Conservation (phyloP, 208 protist species). For the Phytomonas sp. region DNA sequence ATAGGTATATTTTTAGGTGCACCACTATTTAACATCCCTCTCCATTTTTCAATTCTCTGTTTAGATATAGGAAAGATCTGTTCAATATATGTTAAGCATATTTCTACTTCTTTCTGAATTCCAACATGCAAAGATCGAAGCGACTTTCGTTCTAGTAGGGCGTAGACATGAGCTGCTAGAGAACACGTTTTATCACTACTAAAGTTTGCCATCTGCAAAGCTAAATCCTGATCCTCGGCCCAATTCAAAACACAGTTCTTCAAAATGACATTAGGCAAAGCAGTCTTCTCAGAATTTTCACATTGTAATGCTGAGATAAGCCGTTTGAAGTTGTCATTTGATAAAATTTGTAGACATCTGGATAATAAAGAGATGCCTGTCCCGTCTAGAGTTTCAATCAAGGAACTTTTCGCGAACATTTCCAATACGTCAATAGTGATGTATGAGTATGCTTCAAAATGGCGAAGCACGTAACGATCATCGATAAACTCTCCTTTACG, state of each 20-base stretch:
- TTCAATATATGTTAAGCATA: conserved; percentile 17
- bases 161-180: conserved; percentile 23
- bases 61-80: conserved; percentile 19
- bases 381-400: conserved; percentile 45
- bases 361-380: conserved; percentile 31
- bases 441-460: conserved; percentile 67
- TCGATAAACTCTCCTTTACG: conserved; percentile 16
- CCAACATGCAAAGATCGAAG: not conserved
- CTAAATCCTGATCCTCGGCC: conserved; percentile 8
- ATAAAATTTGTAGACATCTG: conserved; percentile 16
- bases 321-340: not conserved
- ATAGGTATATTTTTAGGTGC: not conserved
- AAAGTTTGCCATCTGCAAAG: conserved; percentile 19
- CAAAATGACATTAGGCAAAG: not conserved
- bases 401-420: conserved; percentile 53
- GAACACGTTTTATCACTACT: conserved; percentile 17
- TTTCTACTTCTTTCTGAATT: conserved; percentile 15
- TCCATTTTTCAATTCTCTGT: conserved; percentile 21
- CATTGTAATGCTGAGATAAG: not conserved
- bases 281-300: not conserved
- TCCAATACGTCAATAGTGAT: conserved; percentile 48
- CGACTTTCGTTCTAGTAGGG: conserved; percentile 11
- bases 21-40: not conserved
- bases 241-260: conserved; percentile 24
- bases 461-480: conserved; percentile 41